These are phyloP conservation scores for Hymenotorrendiella dingleyae DNA, from an alignment of 2,329 filamentous ascomycete species.

Conservation along the genomic window DNA sequence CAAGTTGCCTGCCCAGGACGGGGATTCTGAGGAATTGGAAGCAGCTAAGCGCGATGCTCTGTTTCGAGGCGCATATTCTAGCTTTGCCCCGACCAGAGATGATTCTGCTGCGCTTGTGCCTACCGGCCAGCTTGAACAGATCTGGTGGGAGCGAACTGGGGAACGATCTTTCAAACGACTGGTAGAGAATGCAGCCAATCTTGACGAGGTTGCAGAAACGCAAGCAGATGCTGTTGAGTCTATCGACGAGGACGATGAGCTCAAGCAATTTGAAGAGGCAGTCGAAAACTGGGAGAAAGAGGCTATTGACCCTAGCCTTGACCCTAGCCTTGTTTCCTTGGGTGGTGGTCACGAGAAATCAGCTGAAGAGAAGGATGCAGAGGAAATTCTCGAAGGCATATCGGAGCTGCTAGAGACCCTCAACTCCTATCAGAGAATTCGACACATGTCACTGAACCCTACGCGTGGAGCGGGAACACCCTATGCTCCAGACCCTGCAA, in stretches of 20 bases:
- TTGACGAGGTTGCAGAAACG: constrained; percentile 6
- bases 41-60: constrained; percentile 65
- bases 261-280: constrained; percentile 40
- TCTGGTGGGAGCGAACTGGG: constrained; percentile 74
- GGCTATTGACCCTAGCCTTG: constrained; percentile 52
- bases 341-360: constrained; percentile 43
- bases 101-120: constrained; percentile 66
- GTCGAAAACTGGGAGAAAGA: constrained; percentile 55
- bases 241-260: constrained; percentile 29
- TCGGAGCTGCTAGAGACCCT: constrained; percentile 72
- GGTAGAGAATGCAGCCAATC: constrained; percentile 36
- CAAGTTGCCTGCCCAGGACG: constrained; percentile 42
- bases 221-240: constrained; percentile 4
- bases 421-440: constrained; percentile 72
- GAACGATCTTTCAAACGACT: constrained; percentile 59
- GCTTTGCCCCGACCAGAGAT: constrained; percentile 72
- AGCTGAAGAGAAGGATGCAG: constrained; percentile 53
- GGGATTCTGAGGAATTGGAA: constrained; percentile 48
- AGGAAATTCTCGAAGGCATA: constrained; percentile 67
- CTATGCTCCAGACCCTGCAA: constrained; percentile 52
- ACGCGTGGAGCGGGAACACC: constrained; percentile 57
- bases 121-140: constrained; percentile 56
- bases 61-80: constrained; percentile 72
- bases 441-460: constrained; percentile 62
- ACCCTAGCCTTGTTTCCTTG: constrained; percentile 43